A percentile compares a stretch with the other conserved stretches of the same genome.
phyloP scores from a whole-genome alignment of 768 basidiomycete species.

The Rhodosporidiobolus sp. region DNA sequence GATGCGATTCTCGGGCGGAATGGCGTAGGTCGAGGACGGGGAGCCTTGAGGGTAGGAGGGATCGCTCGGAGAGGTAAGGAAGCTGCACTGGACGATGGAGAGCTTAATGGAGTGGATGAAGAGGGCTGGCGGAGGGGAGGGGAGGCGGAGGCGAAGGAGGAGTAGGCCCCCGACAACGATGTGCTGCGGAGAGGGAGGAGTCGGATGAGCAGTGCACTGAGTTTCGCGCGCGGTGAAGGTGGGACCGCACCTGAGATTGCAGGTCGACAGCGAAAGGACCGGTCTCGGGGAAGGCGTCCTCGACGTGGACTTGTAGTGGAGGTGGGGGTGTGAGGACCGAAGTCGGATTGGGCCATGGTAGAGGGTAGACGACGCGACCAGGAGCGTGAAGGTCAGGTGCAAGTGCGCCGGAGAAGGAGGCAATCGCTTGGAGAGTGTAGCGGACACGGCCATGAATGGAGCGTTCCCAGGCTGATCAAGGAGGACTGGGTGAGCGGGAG shows the following conservation, averaged over 20 bases:
- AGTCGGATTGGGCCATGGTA: not conserved
- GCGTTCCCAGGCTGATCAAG: not conserved
- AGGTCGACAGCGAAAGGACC: constrained; percentile 1
- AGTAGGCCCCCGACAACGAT: not conserved
- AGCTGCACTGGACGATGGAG: not conserved
- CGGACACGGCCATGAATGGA: not conserved
- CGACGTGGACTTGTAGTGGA: not conserved
- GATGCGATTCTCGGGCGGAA: not conserved
- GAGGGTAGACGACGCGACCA: not conserved
- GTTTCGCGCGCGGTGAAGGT: no score
- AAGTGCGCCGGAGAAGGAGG: not conserved
- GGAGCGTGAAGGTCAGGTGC: not conserved
- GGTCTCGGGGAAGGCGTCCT: not conserved
- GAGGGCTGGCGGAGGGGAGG: not conserved
- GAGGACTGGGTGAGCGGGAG: not conserved
- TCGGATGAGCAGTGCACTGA: no score
- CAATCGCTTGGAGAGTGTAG: not conserved
- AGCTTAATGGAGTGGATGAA: constrained; percentile 3
- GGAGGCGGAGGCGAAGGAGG: not conserved
- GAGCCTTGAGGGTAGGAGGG: no score
- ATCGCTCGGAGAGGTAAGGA: not conserved
- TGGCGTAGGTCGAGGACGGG: no score
- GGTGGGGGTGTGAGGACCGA: not conserved
- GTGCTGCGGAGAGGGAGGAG: no score
- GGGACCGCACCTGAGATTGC: no score